Base-by-base conservation (phyloP, 441 rosid species). In the Corymbia calophylla region DNA sequence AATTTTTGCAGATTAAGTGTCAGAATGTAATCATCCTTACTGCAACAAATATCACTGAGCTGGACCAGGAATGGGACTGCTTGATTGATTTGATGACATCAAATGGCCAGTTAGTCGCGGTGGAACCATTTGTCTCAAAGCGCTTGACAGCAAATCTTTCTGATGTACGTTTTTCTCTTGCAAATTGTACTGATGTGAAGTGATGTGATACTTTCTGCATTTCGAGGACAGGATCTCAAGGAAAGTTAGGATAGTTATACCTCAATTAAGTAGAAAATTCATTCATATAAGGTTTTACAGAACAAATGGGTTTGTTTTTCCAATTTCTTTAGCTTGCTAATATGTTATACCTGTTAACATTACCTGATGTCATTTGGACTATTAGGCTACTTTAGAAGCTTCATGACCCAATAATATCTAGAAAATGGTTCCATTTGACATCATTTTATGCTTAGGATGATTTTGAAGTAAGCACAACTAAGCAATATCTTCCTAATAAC, bases 61-160 rank as follows among this genome's bases (percentile, higher is more conserved):
- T 98, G 88, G 95, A 96, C 86, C 92, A 91, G 82, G 97, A 96
- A 92, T 98, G 99, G 99, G 95, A 93, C 87, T 97, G 99, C 94
- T 91, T 97, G 94, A 93, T 93, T 5, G 97, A 96, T 88, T 88
- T 94, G 21, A 89, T 93, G 66, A 93, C 89, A 92, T 91, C 95
- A 31, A 89, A 89, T 88, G 95, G 95, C 82, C 91, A 92, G 86
- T 88, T 96, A 60, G 89, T 93, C 53, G 89, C 93, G 86, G 89
- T 89, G 92, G 95, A 96, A 90, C 96, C 95, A 90, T 95, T 92
- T 87, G 88, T 91, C 47, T 93, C 95, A 62, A 96, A 95, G 92
- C 88, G 60, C 89, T 73, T 97, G 88, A 90, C 90, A 56, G 93
- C 96, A 91, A 92, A 92, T 92, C 93, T 95, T 64, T 89, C 97